A percentile compares a stretch with the other conserved stretches of the same genome.
Evolutionary conservation across 2,329 filamentous ascomycete species (phyloP).

Genomic region (Botrytis hyacinthi): DNA sequence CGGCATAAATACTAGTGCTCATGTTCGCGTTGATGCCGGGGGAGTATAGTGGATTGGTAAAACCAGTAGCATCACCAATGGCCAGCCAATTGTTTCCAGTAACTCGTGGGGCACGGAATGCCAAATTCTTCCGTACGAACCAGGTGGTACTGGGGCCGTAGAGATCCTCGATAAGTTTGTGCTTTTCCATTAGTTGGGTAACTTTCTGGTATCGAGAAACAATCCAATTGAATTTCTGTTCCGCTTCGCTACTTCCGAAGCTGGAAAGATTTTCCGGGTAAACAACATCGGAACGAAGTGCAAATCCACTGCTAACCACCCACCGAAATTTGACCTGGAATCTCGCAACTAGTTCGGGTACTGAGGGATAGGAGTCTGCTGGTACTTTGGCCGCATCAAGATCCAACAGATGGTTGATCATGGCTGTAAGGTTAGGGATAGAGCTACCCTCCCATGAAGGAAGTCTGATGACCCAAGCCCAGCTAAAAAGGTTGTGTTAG

Average conservation of each 20-base stretch:
- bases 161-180: conserved; percentile 27
- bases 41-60: conserved; percentile 37
- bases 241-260: conserved; percentile 33
- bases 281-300: conserved; percentile 26
- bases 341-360: conserved; percentile 27
- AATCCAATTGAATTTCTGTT: conserved; percentile 36
- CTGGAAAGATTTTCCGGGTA: conserved; percentile 29
- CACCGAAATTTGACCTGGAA: conserved; percentile 33
- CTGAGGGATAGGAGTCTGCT: conserved; percentile 29
- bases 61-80: conserved; percentile 36
- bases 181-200: conserved; percentile 30
- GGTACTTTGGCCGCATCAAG: conserved; percentile 26
- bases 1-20: conserved; percentile 23
- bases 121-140: conserved; percentile 32
- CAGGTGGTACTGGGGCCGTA: conserved; percentile 33
- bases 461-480: conserved; percentile 36
- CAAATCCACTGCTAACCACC: conserved; percentile 34
- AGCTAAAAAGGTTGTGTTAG: conserved; percentile 21
- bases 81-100: conserved; percentile 34
- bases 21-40: conserved; percentile 36
- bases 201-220: conserved; percentile 30
- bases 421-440: conserved; percentile 31
- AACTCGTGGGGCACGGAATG: conserved; percentile 29
- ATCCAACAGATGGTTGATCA: conserved; percentile 35
- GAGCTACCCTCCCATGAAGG: conserved; percentile 34